A percentile compares a stretch with the other conserved stretches of the same genome.
phyloP scores from a whole-genome alignment of 306 rosid genomes.

The Cucumis sativus region DNA sequence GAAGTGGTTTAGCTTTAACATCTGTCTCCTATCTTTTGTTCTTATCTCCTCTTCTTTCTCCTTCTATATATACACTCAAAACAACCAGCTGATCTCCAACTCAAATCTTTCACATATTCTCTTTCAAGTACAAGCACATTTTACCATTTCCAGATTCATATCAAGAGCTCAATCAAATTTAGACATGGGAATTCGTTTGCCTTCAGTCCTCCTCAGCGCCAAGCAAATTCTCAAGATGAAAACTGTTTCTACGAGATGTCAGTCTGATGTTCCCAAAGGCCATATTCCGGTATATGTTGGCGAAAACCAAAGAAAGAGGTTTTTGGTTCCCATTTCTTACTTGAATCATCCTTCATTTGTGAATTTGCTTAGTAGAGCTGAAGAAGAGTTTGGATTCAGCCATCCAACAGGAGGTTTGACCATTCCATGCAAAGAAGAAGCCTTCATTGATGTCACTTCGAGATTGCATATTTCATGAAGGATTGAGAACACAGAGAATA shows the following conservation, averaged over 20 bases:
- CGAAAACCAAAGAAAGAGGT: neutral
- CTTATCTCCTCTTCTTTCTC: neutral
- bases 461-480: neutral
- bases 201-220: neutral
- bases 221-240: neutral
- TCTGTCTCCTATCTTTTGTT: neutral
- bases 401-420: neutral
- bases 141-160: neutral
- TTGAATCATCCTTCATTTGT: neutral
- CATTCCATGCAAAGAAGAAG: neutral
- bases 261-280: neutral
- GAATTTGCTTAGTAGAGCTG: neutral
- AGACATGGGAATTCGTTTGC: neutral
- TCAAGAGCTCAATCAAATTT: neutral
- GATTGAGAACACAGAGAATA: neutral
- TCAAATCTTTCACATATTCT: neutral
- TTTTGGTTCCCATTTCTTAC: neutral
- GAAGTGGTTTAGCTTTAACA: neutral
- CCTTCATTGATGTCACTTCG: conserved; percentile 12
- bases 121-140: neutral
- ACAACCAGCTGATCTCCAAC: neutral
- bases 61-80: neutral
- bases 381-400: neutral
- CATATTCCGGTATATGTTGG: neutral
- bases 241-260: neutral